A percentile compares a stretch with the other conserved stretches of the same genome.
Evolutionary conservation across 257 asterid genomes (phyloP).

Genomic region (Ilex aquifolium): DNA sequence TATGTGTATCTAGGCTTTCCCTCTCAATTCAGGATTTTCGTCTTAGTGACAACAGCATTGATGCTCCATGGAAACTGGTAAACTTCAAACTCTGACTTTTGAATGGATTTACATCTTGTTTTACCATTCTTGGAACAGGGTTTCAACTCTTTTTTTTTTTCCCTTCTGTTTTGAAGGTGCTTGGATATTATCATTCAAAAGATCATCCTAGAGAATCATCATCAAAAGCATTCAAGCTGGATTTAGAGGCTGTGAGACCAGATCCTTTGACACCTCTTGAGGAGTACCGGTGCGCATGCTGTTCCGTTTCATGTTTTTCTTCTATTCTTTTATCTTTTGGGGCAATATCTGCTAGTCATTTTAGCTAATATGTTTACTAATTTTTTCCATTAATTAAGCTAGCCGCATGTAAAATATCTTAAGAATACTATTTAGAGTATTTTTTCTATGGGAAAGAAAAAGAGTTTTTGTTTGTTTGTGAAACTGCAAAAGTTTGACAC

Average conservation of each 20-base stretch:
- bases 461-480: no score
- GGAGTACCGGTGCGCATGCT: slow-evolving; percentile 63
- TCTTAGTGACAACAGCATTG: slow-evolving; percentile 59
- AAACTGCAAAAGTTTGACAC: no score
- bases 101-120: neutral
- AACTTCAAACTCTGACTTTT: slow-evolving; percentile 3
- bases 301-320: slow-evolving; percentile 5
- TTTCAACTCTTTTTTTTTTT: slow-evolving; percentile 7
- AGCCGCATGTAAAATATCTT: no score
- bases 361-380: neutral
- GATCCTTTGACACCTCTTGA: slow-evolving; percentile 80
- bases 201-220: slow-evolving; percentile 66
- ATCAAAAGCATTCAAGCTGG: slow-evolving; percentile 76
- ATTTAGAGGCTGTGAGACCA: slow-evolving; percentile 78
- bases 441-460: no score
- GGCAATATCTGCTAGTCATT: neutral
- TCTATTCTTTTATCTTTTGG: slow-evolving; percentile 6
- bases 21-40: slow-evolving; percentile 57
- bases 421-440: no score
- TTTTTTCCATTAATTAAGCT: no score
- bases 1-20: slow-evolving; percentile 53
- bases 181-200: slow-evolving; percentile 73
- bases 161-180: slow-evolving; percentile 41
- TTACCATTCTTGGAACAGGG: neutral
- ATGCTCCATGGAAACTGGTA: slow-evolving; percentile 99